Conservation (phyloP, 768 basidiomycete species). For the Epithele typhae region DNA sequence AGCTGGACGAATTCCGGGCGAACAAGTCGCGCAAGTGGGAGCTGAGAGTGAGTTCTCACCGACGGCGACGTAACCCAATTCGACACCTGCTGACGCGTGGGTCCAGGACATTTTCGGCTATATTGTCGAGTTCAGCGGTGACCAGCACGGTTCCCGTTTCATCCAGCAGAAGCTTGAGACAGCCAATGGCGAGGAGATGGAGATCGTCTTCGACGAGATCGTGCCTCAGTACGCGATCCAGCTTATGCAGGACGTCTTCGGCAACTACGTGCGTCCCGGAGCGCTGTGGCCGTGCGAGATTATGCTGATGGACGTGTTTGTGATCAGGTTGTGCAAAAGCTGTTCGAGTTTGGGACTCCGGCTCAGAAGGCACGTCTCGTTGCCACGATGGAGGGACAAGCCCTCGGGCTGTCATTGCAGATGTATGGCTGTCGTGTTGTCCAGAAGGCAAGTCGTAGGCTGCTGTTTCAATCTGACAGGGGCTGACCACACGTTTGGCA, state of each 20-base stretch:
- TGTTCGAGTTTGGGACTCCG: constrained; percentile 83
- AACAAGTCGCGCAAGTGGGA: constrained; percentile 82
- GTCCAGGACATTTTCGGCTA: constrained; percentile 79
- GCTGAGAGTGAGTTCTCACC: constrained; percentile 48
- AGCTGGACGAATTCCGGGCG: constrained; percentile 82
- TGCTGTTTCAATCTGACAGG: neutral
- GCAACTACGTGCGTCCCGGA: constrained; percentile 75
- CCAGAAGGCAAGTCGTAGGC: constrained; percentile 63
- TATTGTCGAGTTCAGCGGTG: constrained; percentile 87
- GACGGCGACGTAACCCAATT: constrained; percentile 8
- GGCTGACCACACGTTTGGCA: constrained; percentile 9
- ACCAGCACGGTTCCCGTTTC: constrained; percentile 98
- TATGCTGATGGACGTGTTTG: constrained; percentile 1
- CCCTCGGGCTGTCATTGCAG: constrained; percentile 74
- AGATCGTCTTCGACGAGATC: constrained; percentile 83
- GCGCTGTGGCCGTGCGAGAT: neutral
- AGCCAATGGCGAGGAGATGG: constrained; percentile 75
- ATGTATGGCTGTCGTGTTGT: constrained; percentile 97
- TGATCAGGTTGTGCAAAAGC: constrained; percentile 82
- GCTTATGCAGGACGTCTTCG: constrained; percentile 89
- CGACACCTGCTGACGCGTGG: neutral
- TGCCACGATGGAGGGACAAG: constrained; percentile 70
- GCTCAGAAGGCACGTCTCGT: constrained; percentile 69
- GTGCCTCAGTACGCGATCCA: constrained; percentile 68
- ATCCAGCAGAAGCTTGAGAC: constrained; percentile 85